Evolutionary conservation across 306 rosid species (phyloP).

Genomic region (Lotus japonicus): DNA sequence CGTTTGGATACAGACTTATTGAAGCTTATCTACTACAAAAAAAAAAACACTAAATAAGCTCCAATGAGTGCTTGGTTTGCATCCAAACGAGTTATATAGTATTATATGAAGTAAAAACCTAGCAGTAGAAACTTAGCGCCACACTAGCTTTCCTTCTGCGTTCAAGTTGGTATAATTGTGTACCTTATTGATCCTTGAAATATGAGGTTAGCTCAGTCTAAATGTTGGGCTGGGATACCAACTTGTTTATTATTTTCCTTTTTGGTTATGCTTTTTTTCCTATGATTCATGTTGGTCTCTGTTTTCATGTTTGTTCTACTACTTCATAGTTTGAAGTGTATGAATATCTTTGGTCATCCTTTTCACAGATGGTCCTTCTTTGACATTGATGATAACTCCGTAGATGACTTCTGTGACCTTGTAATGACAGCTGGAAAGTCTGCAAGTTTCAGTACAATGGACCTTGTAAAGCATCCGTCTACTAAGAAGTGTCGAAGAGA

Average conservation of each 20-base stretch:
- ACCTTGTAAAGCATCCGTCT: slow-evolving; percentile 29
- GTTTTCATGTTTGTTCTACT: not conserved
- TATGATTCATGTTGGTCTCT: not conserved
- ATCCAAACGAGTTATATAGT: too few species aligned
- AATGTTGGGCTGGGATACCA: slow-evolving; percentile 23
- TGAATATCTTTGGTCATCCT: slow-evolving; percentile 22
- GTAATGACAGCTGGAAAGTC: slow-evolving; percentile 66
- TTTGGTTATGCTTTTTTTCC: not conserved
- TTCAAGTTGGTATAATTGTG: not conserved
- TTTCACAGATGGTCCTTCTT: slow-evolving; percentile 15
- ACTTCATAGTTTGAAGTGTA: not conserved
- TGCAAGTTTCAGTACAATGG: slow-evolving; percentile 43
- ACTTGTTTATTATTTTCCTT: not conserved
- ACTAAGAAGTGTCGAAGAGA: slow-evolving; percentile 59
- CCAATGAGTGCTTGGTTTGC: too few species aligned
- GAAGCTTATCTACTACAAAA: too few species aligned
- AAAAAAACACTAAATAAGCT: too few species aligned
- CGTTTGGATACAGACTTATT: too few species aligned
- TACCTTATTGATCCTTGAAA: slow-evolving; percentile 3
- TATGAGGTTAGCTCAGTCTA: slow-evolving; percentile 20
- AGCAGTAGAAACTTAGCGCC: not conserved
- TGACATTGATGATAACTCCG: too few species aligned
- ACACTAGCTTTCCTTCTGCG: not conserved
- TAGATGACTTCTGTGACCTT: slow-evolving; percentile 28
- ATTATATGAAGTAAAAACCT: not conserved